Evolutionary conservation across 108 stramenopile species (phyloP), one percentile per base, ranked within the genome.

Genomic region (Fistulifera solaris): DNA sequence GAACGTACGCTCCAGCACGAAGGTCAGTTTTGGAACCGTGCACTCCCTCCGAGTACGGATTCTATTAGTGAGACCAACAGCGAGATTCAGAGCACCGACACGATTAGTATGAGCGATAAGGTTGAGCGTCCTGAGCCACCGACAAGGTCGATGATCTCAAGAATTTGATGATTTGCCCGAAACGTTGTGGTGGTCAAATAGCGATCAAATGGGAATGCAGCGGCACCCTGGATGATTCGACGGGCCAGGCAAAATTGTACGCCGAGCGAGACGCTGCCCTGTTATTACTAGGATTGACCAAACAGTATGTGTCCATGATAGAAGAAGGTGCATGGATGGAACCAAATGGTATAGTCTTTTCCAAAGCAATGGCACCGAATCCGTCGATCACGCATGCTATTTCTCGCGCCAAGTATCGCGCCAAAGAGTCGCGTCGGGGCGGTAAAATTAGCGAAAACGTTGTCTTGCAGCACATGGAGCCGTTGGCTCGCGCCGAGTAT

Each of bases 181-280:
- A 72, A 44, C 45, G 64, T 15, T 71, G 72, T 54, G 45, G 57
- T 4, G 24, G 26, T 1, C 40, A 60, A 8, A 69, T 67, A 51
- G 72, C 61, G 16, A 58, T 92, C 17, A 75, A 77, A 54, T 92
- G 90, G 90, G 86, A 92, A 61, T 88, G 86, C 65, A 88, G 80
- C 54, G 84, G 80, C 5, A 56, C 81, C 40, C 50, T 88, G 22
- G 86, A 92, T 54, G 90, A 92, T 56, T 82, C 84, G 6, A 88
- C 86, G 40, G 90, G 86, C 18, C 86, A 86, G 62, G 81, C 81
- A 38, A 87, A 81, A 41, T 31, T 92, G 17, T 83, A 75, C 40
- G 84, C 86, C n/a, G 86, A 92, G 50, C 75, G 86, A 48, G 86
- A 92, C 39, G 71, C 71, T 11, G 86, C 90, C 0, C 38, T 84